Evolutionary conservation across 257 asterid genomes (phyloP).

Genomic region (Solanum ahanhuiri): DNA sequence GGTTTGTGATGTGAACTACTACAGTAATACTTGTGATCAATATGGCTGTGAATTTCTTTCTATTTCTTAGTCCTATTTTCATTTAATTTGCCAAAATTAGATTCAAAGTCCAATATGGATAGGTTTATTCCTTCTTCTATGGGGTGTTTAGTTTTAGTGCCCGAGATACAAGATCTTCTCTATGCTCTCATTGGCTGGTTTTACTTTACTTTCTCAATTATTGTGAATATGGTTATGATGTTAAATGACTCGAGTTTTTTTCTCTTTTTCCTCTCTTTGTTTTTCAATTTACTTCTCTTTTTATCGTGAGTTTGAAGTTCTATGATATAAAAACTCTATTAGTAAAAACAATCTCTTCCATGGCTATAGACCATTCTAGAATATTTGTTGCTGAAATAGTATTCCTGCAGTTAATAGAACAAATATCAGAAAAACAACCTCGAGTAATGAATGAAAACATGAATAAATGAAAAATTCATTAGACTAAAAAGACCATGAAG

Average conservation of each 20-base stretch:
- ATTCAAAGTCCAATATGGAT: not conserved
- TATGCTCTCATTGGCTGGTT: not conserved
- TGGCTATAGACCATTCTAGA: not conserved
- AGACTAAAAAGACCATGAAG: not conserved
- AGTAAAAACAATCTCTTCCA: not conserved
- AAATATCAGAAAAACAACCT: not conserved
- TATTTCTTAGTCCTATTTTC: not conserved
- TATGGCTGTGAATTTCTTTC: not conserved
- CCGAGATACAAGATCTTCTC: not conserved
- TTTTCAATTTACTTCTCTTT: not conserved
- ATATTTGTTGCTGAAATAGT: not conserved
- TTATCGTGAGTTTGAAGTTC: not conserved
- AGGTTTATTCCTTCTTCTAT: not conserved
- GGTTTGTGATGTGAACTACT: conserved; percentile 38
- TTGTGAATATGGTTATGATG: not conserved
- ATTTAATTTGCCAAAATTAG: not conserved
- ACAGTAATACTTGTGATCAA: not conserved
- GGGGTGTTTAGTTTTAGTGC: not conserved
- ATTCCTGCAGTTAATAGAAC: not conserved
- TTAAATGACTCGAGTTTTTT: not conserved
- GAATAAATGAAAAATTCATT: not conserved
- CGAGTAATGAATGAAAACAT: not conserved
- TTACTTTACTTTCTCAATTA: not conserved
- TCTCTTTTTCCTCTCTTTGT: not conserved
- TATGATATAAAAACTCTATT: not conserved